Conservation (phyloP, 345 rosid species). For the Brassica juncea region DNA sequence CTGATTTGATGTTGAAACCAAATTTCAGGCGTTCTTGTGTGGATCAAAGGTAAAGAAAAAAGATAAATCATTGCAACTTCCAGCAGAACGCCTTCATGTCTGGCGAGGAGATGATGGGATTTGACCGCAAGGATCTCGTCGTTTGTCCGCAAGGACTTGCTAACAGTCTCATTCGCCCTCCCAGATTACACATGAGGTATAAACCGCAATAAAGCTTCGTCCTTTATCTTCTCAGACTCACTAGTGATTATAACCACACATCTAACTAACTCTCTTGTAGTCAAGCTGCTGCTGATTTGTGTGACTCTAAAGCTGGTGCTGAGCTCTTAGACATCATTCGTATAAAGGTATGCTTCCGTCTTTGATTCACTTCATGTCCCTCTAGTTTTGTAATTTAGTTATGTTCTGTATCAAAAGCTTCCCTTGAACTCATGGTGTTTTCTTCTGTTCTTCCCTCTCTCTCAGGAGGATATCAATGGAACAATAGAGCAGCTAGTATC, state of each 20-base stretch:
- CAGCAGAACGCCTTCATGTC: conserved; percentile 75
- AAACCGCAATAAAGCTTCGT: not conserved
- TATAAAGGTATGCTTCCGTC: conserved; percentile 54
- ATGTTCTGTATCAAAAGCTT: too few relatives aligned
- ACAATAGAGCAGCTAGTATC: too few relatives aligned
- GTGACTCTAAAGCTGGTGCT: conserved; percentile 62
- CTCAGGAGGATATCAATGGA: too few relatives aligned
- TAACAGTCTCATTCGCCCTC: conserved; percentile 48
- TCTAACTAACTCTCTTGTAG: conserved; percentile 31
- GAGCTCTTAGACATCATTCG: conserved; percentile 87
- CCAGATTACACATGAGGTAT: conserved; percentile 67
- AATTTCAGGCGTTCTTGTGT: conserved; percentile 58
- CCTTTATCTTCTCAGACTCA: not conserved
- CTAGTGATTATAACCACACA: not conserved
- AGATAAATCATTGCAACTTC: conserved; percentile 73
- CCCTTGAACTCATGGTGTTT: too few relatives aligned
- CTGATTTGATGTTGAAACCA: not conserved
- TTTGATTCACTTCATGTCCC: too few relatives aligned
- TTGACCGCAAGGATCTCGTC: conserved; percentile 57
- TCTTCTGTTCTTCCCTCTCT: too few relatives aligned
- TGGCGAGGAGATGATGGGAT: conserved; percentile 60
- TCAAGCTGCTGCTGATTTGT: conserved; percentile 57
- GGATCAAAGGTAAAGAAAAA: conserved; percentile 30
- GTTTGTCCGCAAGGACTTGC: conserved; percentile 78
- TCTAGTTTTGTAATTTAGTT: too few relatives aligned